A percentile compares a stretch with the other conserved stretches of the same genome.
These are phyloP conservation scores for Begonia peltatifolia DNA, from an alignment of 306 rosid species.

Conservation along the genomic window DNA sequence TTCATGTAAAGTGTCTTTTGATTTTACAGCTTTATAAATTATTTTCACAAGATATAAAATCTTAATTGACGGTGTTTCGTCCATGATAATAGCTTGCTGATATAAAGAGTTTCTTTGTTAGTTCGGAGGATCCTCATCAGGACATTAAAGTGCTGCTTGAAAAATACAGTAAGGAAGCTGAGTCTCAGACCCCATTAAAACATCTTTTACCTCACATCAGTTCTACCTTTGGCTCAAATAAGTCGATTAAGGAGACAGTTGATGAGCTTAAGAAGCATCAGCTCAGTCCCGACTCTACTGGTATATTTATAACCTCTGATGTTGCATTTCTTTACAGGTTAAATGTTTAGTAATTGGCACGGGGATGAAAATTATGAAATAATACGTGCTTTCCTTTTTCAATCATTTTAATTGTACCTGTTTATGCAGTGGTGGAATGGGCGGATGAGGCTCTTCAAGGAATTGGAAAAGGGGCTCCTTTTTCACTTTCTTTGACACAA, in stretches of 20 bases:
- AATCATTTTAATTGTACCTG: background rate
- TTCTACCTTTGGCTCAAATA: slow-evolving; percentile 52
- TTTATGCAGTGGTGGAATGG: slow-evolving; percentile 67
- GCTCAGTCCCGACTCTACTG: slow-evolving; percentile 51
- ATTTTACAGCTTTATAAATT: too few species aligned
- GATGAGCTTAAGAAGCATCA: slow-evolving; percentile 55
- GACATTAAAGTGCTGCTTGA: slow-evolving; percentile 54
- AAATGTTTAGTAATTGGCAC: too few species aligned
- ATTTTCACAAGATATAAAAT: too few species aligned
- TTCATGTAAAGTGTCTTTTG: too few species aligned
- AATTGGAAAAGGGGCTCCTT: slow-evolving; percentile 84
- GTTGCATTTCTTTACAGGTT: background rate
- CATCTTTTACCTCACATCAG: slow-evolving; percentile 59
- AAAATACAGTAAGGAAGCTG: slow-evolving; percentile 61
- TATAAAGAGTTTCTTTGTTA: too few species aligned
- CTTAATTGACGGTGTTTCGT: too few species aligned
- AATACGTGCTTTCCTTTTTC: too few species aligned
- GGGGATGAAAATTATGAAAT: too few species aligned
- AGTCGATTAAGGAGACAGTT: slow-evolving; percentile 51
- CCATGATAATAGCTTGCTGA: too few species aligned
- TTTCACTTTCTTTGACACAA: slow-evolving; percentile 75
- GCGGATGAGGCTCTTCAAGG: slow-evolving; percentile 94
- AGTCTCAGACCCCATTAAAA: slow-evolving; percentile 53
- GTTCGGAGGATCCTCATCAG: slow-evolving; percentile 76
- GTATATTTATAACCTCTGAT: slow-evolving; percentile 25